Evolutionary conservation across 1,139 yeast genomes (phyloP).

Genomic region (Diutina rugosa): DNA sequence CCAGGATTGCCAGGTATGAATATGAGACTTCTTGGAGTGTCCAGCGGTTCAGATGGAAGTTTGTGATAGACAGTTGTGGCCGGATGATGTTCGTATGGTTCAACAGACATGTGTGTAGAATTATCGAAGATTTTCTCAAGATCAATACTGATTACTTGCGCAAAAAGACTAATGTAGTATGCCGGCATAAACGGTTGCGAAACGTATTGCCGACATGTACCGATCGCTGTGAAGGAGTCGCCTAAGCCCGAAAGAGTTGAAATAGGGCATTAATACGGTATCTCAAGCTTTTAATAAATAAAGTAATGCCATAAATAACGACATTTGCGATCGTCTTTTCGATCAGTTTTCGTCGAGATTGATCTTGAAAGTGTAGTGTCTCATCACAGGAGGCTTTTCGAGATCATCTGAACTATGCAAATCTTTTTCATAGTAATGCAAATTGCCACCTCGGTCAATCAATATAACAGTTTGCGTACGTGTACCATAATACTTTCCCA

Average conservation of each 20-base stretch:
- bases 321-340: not conserved
- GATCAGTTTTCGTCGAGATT: not conserved
- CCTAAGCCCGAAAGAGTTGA: no score
- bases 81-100: constrained; percentile 11
- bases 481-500: constrained; percentile 67
- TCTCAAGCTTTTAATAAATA: not conserved
- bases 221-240: not conserved
- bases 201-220: not conserved
- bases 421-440: constrained; percentile 28
- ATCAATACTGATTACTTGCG: not conserved
- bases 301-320: not conserved
- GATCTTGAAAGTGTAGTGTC: not conserved
- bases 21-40: constrained; percentile 18
- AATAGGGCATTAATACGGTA: not conserved
- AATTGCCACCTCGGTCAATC: constrained; percentile 33
- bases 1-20: constrained; percentile 66
- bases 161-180: not conserved
- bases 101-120: constrained; percentile 2
- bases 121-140: no score
- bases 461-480: constrained; percentile 76
- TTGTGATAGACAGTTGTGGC: constrained; percentile 17
- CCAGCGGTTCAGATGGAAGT: constrained; percentile 6
- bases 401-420: constrained; percentile 9
- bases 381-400: not conserved
- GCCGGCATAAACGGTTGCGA: not conserved